Conservation (phyloP, 495 filamentous ascomycete genomes). For the Talaromyces ruber region DNA sequence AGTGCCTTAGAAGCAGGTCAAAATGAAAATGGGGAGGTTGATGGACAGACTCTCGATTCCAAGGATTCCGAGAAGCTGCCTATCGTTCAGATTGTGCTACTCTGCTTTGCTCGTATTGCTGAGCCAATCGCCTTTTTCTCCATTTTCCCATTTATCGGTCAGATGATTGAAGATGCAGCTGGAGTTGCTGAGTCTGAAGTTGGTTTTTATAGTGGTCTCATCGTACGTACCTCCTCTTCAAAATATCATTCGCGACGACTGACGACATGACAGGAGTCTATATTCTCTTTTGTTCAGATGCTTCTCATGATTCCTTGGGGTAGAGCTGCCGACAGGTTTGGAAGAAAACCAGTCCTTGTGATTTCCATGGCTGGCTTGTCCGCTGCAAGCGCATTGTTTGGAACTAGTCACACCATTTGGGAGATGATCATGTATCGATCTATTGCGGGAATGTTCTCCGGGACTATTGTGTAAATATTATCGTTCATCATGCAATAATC, state of each 20-base stretch:
- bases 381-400: constrained; percentile 50
- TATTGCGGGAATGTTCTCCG: constrained; percentile 58
- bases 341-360: constrained; percentile 60
- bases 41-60: constrained; percentile 8
- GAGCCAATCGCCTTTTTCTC: constrained; percentile 68
- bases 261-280: constrained; percentile 37
- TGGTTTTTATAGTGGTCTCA: constrained; percentile 64
- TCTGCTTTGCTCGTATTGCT: constrained; percentile 60
- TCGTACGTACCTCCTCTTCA: constrained; percentile 24
- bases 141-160: constrained; percentile 67
- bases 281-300: constrained; percentile 62
- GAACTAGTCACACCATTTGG: constrained; percentile 47
- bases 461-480: constrained; percentile 42
- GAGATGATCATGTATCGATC: constrained; percentile 63
- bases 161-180: constrained; percentile 58
- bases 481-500: neutral
- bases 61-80: constrained; percentile 37
- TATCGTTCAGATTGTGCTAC: constrained; percentile 47
- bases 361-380: constrained; percentile 51
- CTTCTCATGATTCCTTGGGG: constrained; percentile 56
- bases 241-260: neutral
- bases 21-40: neutral
- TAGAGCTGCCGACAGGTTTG: constrained; percentile 51
- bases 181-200: constrained; percentile 46
- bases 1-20: neutral